Evolutionary conservation across 2,329 filamentous ascomycete genomes (phyloP).

Genomic region (Amauroascus verrucosus): DNA sequence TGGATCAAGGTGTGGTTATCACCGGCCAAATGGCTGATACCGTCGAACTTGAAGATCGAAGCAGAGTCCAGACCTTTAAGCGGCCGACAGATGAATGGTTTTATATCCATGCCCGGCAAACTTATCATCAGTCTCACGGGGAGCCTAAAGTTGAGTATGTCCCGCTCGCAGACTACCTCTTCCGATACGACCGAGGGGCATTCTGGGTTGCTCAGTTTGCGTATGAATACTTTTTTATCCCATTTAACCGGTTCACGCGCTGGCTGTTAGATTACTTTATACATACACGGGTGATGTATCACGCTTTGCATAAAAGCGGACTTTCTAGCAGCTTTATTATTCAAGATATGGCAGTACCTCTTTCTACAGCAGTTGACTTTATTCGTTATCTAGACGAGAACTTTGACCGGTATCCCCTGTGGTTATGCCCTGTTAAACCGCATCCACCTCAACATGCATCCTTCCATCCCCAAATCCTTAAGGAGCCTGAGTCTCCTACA

Average conservation of each 20-base stretch:
- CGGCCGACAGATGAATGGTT: slow-evolving; percentile 59
- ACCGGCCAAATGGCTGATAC: slow-evolving; percentile 45
- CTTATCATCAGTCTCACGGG: slow-evolving; percentile 6
- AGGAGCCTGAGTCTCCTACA: not conserved
- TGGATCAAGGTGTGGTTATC: slow-evolving; percentile 47
- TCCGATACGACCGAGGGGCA: slow-evolving; percentile 48
- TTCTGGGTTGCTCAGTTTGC: slow-evolving; percentile 50
- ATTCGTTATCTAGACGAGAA: slow-evolving; percentile 37
- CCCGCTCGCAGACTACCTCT: slow-evolving; percentile 46
- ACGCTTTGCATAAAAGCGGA: slow-evolving; percentile 47
- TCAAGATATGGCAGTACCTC: slow-evolving; percentile 51
- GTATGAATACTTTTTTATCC: slow-evolving; percentile 47
- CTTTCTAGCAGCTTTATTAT: slow-evolving; percentile 46
- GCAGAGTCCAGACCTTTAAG: slow-evolving; percentile 41
- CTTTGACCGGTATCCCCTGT: slow-evolving; percentile 46
- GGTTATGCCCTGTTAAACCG: slow-evolving; percentile 45
- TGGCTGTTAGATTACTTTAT: slow-evolving; percentile 49
- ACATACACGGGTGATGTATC: slow-evolving; percentile 50
- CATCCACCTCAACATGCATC: slow-evolving; percentile 15
- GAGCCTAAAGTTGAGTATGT: slow-evolving; percentile 30
- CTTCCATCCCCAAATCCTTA: slow-evolving; percentile 9
- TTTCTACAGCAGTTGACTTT: slow-evolving; percentile 40
- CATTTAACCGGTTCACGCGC: slow-evolving; percentile 49
- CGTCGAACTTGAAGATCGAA: slow-evolving; percentile 24
- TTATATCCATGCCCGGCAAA: slow-evolving; percentile 54